phyloP scores from a whole-genome alignment of 257 asterid genomes.

The Plantago elongata region DNA sequence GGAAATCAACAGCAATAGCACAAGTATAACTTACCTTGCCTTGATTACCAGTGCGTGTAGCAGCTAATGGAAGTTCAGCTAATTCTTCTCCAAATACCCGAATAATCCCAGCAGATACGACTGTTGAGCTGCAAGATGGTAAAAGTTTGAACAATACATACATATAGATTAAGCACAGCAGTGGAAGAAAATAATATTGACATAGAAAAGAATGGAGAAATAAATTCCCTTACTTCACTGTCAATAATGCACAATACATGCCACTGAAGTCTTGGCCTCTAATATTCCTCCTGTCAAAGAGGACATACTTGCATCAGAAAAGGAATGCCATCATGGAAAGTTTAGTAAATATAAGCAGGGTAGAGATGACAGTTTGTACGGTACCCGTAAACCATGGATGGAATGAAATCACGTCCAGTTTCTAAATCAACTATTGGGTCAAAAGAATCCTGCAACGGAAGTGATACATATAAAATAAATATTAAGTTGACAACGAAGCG shows the following conservation, averaged over 20 bases:
- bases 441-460: slow-evolving; percentile 70
- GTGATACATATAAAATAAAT: not conserved
- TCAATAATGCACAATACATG: slow-evolving; percentile 88
- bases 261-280: slow-evolving; percentile 97
- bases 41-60: slow-evolving; percentile 68
- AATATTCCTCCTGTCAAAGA: slow-evolving; percentile 73
- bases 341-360: slow-evolving; percentile 14
- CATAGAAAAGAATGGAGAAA: slow-evolving; percentile 2
- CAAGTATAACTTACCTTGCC: slow-evolving; percentile 58
- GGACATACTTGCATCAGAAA: slow-evolving; percentile 8
- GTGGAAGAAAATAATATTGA: not conserved
- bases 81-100: slow-evolving; percentile 86
- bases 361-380: slow-evolving; percentile 18
- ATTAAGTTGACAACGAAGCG: no score
- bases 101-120: slow-evolving; percentile 88
- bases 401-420: slow-evolving; percentile 96
- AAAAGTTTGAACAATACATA: slow-evolving; percentile 19
- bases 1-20: not conserved
- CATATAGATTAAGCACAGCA: slow-evolving; percentile 15
- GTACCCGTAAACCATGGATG: slow-evolving; percentile 97
- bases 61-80: slow-evolving; percentile 96
- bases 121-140: slow-evolving; percentile 69
- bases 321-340: slow-evolving; percentile 7
- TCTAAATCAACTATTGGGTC: slow-evolving; percentile 92
- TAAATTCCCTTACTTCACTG: slow-evolving; percentile 57